A percentile compares a stretch with the other conserved stretches of the same genome.
phyloP scores from a whole-genome alignment of 2,329 filamentous ascomycete species.

The Pseudogymnoascus sp. region DNA sequence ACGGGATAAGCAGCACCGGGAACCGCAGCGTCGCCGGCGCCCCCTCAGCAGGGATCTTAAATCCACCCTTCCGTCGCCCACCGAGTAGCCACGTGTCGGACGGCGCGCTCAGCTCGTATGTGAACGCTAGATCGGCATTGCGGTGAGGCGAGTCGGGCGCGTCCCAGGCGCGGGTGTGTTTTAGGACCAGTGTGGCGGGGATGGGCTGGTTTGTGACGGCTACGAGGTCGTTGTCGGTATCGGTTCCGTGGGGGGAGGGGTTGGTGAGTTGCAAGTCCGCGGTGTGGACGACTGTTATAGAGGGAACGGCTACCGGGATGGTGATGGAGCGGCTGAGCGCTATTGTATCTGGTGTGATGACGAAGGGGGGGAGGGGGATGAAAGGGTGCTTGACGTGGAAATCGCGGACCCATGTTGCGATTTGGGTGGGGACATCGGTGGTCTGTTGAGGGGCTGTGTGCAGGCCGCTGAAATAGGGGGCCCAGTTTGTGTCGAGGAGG shows the following conservation, averaged over 20 bases:
- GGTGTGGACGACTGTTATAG: constrained; percentile 74
- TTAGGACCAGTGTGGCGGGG: constrained; percentile 51
- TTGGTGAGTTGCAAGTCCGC: constrained; percentile 51
- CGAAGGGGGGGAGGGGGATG: constrained; percentile 20
- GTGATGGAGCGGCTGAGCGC: constrained; percentile 55
- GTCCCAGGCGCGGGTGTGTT: constrained; percentile 57
- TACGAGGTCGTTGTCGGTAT: constrained; percentile 29
- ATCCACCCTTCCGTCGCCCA: constrained; percentile 71
- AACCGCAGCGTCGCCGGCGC: constrained; percentile 46
- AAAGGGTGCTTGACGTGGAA: constrained; percentile 19
- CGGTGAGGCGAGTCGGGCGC: constrained; percentile 32
- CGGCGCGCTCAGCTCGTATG: constrained; percentile 71
- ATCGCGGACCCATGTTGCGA: constrained; percentile 20
- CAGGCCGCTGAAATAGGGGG: constrained; percentile 41
- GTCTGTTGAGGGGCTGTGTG: constrained; percentile 14
- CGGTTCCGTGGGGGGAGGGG: constrained; percentile 20
- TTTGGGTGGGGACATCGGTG: constrained; percentile 19
- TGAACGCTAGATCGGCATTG: constrained; percentile 56
- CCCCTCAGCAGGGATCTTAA: constrained; percentile 48
- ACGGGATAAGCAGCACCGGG: constrained; percentile 68
- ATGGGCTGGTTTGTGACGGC: constrained; percentile 57
- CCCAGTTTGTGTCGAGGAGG: constrained; percentile 41
- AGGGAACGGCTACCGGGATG: constrained; percentile 85
- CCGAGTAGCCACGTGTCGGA: constrained; percentile 78
- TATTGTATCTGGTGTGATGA: constrained; percentile 20